Percentiles rank a stretch among this genome's conserved stretches.
These are phyloP conservation scores for Petrea volubilis DNA, from an alignment of 257 asterid species.

Conservation along the genomic window DNA sequence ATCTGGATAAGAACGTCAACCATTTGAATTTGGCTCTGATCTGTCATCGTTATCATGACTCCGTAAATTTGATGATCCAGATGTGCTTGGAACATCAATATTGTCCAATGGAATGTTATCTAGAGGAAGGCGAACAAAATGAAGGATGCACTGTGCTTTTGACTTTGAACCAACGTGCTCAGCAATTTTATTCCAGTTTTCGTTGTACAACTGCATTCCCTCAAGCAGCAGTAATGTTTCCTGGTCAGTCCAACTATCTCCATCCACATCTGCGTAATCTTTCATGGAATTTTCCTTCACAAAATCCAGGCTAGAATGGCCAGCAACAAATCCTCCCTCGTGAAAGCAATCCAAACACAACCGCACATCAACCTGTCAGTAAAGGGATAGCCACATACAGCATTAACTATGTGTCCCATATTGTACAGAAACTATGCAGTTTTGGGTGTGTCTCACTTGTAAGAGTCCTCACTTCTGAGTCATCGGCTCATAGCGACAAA, in stretches of 20 bases:
- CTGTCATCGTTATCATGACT: conserved; percentile 41
- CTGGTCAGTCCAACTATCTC: conserved; percentile 89
- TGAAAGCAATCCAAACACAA: conserved; percentile 86
- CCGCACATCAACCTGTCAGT: conserved; percentile 73
- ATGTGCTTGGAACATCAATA: conserved; percentile 52
- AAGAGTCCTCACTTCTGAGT: not conserved
- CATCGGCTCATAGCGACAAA: not conserved
- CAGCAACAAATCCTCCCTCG: conserved; percentile 82
- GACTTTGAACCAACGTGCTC: conserved; percentile 96
- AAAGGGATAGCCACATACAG: conserved; percentile 27
- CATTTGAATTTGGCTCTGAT: conserved; percentile 53
- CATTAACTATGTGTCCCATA: not conserved
- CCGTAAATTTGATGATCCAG: conserved; percentile 42
- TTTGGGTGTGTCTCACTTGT: not conserved
- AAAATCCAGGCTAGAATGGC: conserved; percentile 94
- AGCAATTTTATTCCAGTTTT: conserved; percentile 87
- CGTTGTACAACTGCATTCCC: conserved; percentile 78
- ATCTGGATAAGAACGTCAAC: conserved; percentile 37
- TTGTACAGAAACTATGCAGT: not conserved
- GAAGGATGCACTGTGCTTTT: conserved; percentile 89
- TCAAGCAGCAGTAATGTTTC: conserved; percentile 88
- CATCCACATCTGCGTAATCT: conserved; percentile 70
- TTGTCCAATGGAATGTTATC: conserved; percentile 41
- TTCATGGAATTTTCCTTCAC: conserved; percentile 64
- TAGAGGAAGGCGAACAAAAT: conserved; percentile 77